These are phyloP conservation scores for Nicotiana paniculata DNA, from an alignment of 257 asterid genomes.

Conservation along the genomic window DNA sequence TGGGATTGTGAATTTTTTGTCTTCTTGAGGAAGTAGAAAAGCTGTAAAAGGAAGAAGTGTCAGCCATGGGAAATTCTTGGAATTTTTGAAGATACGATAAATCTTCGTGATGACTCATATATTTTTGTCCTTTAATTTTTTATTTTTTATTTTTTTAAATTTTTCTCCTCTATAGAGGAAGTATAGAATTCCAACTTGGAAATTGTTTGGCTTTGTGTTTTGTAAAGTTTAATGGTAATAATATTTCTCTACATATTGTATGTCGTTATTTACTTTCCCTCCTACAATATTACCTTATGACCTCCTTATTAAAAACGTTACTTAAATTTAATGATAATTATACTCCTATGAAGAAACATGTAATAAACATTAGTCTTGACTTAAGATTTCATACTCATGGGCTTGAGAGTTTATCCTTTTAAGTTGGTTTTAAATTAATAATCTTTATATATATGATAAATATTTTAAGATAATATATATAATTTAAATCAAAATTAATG, in stretches of 20 bases:
- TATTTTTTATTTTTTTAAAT: no score
- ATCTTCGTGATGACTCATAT: slow-evolving; percentile 2
- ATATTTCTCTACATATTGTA: neutral
- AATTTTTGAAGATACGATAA: slow-evolving; percentile 4
- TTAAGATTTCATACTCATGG: no score
- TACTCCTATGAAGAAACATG: neutral
- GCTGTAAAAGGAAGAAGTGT: slow-evolving; percentile 17
- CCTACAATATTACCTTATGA: neutral
- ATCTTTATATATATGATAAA: no score
- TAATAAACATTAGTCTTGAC: neutral
- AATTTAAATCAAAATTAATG: no score
- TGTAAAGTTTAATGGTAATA: neutral
- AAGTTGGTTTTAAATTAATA: no score
- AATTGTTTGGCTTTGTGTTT: neutral
- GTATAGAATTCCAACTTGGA: neutral
- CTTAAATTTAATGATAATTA: neutral
- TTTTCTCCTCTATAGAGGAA: neutral
- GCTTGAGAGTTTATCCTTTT: no score
- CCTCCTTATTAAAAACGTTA: neutral
- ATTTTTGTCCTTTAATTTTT: neutral
- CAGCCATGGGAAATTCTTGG: slow-evolving; percentile 32
- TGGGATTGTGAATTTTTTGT: slow-evolving; percentile 13
- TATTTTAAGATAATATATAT: no score
- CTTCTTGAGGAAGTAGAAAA: slow-evolving; percentile 13
- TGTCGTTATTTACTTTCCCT: neutral